Evolutionary conservation across 768 basidiomycete genomes (phyloP).

Genomic region (Kwoniella heveanensis): DNA sequence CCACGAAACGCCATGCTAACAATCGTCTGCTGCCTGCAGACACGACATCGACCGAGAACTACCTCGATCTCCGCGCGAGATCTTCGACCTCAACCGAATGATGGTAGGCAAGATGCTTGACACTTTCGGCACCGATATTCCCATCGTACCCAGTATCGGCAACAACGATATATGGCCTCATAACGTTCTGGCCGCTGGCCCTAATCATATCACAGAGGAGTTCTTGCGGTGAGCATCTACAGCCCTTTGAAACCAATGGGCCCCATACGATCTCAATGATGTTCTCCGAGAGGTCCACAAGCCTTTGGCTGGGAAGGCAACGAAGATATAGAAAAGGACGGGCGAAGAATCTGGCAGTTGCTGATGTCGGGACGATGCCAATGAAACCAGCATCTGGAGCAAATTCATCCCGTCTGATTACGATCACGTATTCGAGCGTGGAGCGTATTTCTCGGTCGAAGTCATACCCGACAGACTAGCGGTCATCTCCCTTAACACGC

Average conservation of each 20-base stretch:
- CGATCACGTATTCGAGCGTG: conserved; percentile 78
- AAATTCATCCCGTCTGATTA: conserved; percentile 76
- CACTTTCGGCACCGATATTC: conserved; percentile 70
- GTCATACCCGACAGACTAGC: conserved; percentile 75
- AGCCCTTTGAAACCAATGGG: no score
- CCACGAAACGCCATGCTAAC: no score
- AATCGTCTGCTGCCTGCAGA: conserved; percentile 59
- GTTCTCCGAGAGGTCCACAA: no score
- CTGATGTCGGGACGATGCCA: not conserved
- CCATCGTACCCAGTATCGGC: conserved; percentile 79
- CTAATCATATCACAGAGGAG: conserved; percentile 59
- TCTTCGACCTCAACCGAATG: conserved; percentile 70
- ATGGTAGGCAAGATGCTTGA: conserved; percentile 71
- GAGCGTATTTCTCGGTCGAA: conserved; percentile 81
- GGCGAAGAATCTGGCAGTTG: no score
- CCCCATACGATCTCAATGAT: no score
- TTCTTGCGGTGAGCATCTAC: conserved; percentile 72
- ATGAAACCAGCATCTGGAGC: conserved; percentile 77
- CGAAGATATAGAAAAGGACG: no score
- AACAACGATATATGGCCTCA: conserved; percentile 87
- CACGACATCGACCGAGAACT: conserved; percentile 80
- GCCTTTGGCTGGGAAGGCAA: no score
- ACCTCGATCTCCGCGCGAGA: conserved; percentile 80
- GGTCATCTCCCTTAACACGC: conserved; percentile 81
- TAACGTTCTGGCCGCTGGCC: conserved; percentile 57